Evolutionary conservation across 2,329 filamentous ascomycete genomes (phyloP).

Genomic region (Trichoderma simmonsii): DNA sequence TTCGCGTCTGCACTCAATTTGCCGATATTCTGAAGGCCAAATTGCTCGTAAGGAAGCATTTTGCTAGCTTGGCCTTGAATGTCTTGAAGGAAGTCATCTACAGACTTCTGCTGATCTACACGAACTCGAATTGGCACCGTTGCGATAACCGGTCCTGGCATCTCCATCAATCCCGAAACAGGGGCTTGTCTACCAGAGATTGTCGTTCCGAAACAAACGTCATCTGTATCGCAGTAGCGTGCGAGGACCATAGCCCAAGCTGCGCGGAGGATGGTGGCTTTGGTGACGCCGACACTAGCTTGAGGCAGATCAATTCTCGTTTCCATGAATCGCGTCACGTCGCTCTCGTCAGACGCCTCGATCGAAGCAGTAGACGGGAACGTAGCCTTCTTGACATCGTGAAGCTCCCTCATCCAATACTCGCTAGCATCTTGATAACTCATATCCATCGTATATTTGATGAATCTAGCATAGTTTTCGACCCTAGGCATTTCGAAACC

Average conservation of each 20-base stretch:
- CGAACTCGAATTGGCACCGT: constrained; percentile 19
- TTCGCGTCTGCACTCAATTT: constrained; percentile 19
- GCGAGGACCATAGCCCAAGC: constrained; percentile 35
- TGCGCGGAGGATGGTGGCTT: constrained; percentile 27
- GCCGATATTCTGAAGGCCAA: constrained; percentile 25
- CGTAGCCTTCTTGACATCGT: constrained; percentile 13
- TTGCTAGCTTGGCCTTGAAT: constrained; percentile 19
- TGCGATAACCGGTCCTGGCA: constrained; percentile 21
- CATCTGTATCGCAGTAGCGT: constrained; percentile 33
- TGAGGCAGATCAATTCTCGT: constrained; percentile 5
- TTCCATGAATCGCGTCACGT: constrained; percentile 2
- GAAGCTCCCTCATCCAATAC: constrained; percentile 15
- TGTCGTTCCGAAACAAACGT: constrained; percentile 23
- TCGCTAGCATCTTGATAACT: neutral
- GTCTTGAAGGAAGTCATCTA: constrained; percentile 11
- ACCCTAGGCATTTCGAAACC: neutral
- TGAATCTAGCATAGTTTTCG: constrained; percentile 14
- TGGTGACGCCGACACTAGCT: constrained; percentile 7
- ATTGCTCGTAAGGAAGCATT: constrained; percentile 24
- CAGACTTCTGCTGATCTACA: constrained; percentile 6
- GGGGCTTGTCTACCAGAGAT: constrained; percentile 24
- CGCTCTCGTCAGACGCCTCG: neutral
- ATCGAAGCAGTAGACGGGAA: neutral
- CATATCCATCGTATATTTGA: constrained; percentile 15
- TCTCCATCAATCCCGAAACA: constrained; percentile 21